These are phyloP conservation scores for Plasmodium inui DNA, from an alignment of 169 alveolate genomes.

Conservation along the genomic window DNA sequence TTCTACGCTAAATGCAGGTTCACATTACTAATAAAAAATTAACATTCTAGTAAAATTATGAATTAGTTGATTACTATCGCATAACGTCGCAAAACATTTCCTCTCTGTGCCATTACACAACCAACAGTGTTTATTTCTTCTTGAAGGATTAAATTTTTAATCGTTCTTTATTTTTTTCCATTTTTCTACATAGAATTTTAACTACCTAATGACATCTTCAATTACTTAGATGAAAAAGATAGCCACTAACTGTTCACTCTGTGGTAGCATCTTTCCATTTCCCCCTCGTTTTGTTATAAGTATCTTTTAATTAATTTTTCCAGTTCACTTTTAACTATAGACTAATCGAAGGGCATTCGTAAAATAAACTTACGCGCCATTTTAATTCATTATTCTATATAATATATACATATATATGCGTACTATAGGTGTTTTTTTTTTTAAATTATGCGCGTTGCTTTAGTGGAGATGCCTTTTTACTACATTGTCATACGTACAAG, in stretches of 20 bases:
- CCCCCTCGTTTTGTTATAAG: neutral
- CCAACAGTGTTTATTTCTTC: neutral
- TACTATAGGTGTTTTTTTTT: too few relatives aligned
- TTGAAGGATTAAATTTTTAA: neutral
- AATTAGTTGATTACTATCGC: neutral
- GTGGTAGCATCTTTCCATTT: neutral
- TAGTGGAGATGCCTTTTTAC: neutral
- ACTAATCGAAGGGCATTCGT: neutral
- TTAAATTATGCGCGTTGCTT: neutral
- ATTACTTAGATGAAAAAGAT: neutral
- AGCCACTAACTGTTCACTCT: neutral
- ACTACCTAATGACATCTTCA: neutral
- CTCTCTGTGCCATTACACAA: neutral
- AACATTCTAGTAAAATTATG: neutral
- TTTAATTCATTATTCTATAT: neutral
- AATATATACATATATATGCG: neutral
- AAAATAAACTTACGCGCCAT: neutral
- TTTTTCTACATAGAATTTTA: neutral
- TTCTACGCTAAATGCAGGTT: neutral
- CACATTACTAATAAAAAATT: neutral
- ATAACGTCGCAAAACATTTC: neutral
- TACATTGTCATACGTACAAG: neutral
- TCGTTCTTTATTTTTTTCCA: neutral
- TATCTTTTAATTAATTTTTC: neutral
- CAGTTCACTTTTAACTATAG: neutral